These are phyloP conservation scores for Termitomyces sp. DNA, from an alignment of 768 basidiomycete species.

Conservation along the genomic window DNA sequence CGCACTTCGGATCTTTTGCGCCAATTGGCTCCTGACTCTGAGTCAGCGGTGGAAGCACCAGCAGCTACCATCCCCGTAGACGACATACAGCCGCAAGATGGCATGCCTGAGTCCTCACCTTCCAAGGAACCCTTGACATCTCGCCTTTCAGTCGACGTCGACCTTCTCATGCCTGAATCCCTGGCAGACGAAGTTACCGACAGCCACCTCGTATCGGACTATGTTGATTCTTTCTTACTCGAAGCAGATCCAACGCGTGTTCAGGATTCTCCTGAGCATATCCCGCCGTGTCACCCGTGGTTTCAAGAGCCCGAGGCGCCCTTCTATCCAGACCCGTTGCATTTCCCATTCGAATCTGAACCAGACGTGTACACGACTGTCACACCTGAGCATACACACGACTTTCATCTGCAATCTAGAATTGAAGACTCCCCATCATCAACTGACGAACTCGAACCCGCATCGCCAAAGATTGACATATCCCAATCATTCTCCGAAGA, in stretches of 20 bases:
- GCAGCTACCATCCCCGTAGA: not conserved
- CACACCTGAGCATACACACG: not conserved
- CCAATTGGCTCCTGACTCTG: not conserved
- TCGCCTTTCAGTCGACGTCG: constrained; percentile 2
- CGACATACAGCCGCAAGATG: not conserved
- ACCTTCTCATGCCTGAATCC: not conserved
- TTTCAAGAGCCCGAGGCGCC: not conserved
- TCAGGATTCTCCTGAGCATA: not conserved
- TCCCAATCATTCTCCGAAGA: not conserved
- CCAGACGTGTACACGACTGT: constrained; percentile 7
- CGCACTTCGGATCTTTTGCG: constrained; percentile 17
- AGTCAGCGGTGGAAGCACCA: not conserved
- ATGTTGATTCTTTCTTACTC: not conserved
- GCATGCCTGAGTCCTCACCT: not conserved
- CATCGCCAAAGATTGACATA: not conserved
- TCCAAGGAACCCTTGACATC: not conserved
- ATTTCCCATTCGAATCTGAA: not conserved
- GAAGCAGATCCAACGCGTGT: not conserved
- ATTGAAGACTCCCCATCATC: not conserved
- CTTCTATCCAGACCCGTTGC: not conserved
- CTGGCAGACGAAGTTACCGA: constrained; percentile 6
- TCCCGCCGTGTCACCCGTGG: constrained; percentile 9
- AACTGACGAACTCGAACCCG: not conserved
- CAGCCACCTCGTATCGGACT: not conserved
- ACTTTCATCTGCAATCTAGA: not conserved